phyloP scores from a whole-genome alignment of 192 early-diverging fungal species.

The Backusella mclennaniae region DNA sequence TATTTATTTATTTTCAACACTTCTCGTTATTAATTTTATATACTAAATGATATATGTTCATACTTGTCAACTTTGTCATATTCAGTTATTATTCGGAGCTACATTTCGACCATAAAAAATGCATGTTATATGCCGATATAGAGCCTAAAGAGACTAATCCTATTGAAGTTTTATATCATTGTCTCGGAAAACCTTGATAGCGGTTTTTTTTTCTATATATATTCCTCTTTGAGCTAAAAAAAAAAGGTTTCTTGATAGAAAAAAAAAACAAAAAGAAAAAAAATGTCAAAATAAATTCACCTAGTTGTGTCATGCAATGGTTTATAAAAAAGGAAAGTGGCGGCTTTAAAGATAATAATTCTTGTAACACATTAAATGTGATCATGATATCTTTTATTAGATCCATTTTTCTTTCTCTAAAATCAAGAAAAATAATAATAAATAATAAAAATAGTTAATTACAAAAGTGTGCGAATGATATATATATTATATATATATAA shows the following conservation, averaged over 20 bases:
- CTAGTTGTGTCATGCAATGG: background rate
- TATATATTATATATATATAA: background rate
- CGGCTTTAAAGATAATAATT: background rate
- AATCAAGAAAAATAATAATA: background rate
- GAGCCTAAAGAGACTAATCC: background rate
- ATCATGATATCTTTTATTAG: constrained; percentile 2
- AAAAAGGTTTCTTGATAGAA: background rate
- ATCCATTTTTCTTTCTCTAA: background rate
- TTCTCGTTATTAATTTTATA: background rate
- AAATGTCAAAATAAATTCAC: background rate
- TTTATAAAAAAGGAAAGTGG: background rate
- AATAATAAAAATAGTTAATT: background rate
- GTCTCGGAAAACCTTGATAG: background rate
- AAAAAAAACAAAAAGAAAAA: background rate
- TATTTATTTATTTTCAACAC: background rate
- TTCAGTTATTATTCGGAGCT: background rate
- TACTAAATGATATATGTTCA: background rate
- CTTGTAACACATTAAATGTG: background rate
- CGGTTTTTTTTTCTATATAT: background rate
- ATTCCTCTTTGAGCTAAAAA: background rate
- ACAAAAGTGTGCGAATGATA: background rate
- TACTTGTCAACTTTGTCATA: background rate
- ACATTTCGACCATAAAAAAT: background rate
- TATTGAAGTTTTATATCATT: background rate
- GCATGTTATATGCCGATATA: background rate